phyloP scores from a whole-genome alignment of 2,329 filamentous ascomycete genomes.

The Pseudofabraea citricarpa region DNA sequence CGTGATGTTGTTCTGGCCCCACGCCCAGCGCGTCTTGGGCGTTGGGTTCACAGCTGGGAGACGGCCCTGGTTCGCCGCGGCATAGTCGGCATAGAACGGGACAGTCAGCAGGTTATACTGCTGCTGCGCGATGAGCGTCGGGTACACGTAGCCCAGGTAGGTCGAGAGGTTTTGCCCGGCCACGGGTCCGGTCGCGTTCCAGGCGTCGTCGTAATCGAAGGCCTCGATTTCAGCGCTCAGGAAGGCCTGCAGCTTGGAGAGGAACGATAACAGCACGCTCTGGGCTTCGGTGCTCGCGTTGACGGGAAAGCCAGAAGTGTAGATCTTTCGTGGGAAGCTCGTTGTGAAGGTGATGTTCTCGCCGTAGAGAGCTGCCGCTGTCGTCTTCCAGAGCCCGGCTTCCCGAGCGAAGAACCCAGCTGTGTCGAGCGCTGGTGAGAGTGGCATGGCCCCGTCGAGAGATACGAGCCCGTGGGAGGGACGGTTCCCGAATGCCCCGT shows the following conservation, averaged over 20 bases:
- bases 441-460: conserved; percentile 42
- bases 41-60: conserved; percentile 44
- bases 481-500: conserved; percentile 45
- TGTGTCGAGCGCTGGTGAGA: conserved; percentile 42
- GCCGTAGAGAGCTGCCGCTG: conserved; percentile 38
- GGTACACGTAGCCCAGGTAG: conserved; percentile 40
- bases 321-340: conserved; percentile 36
- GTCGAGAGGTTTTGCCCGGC: conserved; percentile 25
- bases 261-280: conserved; percentile 35
- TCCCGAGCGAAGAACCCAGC: conserved; percentile 41
- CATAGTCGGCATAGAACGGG: conserved; percentile 46
- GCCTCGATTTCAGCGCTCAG: conserved; percentile 30
- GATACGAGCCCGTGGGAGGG: conserved; percentile 41
- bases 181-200: conserved; percentile 20
- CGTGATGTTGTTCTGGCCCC: conserved; percentile 34
- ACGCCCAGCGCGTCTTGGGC: conserved; percentile 42
- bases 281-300: conserved; percentile 30
- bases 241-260: conserved; percentile 37
- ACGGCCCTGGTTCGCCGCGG: conserved; percentile 37
- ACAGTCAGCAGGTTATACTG: conserved; percentile 40
- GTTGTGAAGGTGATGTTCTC: conserved; percentile 38
- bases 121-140: conserved; percentile 40
- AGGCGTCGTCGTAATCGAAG: conserved; percentile 13
- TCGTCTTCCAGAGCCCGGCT: conserved; percentile 35
- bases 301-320: conserved; percentile 37